These are phyloP conservation scores for Leptographium lundbergii DNA, from an alignment of 2,329 filamentous ascomycete genomes.

Conservation along the genomic window DNA sequence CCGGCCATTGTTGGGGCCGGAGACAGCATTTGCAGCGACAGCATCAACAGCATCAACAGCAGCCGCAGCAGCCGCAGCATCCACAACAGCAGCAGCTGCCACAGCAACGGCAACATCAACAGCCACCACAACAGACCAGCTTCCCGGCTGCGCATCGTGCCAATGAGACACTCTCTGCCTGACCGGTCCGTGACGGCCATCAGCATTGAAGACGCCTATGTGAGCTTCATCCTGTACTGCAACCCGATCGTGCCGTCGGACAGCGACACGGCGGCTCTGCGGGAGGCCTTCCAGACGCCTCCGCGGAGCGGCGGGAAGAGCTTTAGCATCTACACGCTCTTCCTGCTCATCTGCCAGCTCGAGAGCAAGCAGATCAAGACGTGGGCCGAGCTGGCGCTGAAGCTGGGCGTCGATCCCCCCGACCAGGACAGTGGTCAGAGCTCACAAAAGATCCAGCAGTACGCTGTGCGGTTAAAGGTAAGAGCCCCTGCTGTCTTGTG, in stretches of 20 bases:
- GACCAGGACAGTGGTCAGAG: conserved; percentile 74
- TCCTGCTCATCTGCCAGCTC: conserved; percentile 64
- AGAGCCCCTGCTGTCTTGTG: background rate
- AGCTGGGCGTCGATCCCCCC: conserved; percentile 78
- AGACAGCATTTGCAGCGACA: too few relatives aligned
- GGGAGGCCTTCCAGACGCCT: conserved; percentile 63
- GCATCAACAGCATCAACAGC: too few relatives aligned
- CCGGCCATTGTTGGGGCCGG: too few relatives aligned
- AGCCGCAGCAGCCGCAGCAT: too few relatives aligned
- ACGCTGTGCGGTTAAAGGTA: conserved; percentile 84
- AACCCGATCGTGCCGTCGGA: conserved; percentile 67
- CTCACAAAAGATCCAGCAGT: conserved; percentile 88
- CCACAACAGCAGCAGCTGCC: too few relatives aligned
- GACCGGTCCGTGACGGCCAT: conserved; percentile 52
- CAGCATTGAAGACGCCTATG: conserved; percentile 71
- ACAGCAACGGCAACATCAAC: too few relatives aligned
- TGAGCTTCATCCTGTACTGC: conserved; percentile 77
- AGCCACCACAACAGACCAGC: background rate
- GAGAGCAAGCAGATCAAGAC: conserved; percentile 80
- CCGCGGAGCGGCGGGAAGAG: conserved; percentile 80
- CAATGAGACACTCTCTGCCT: background rate
- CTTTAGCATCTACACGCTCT: conserved; percentile 68
- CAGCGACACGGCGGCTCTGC: conserved; percentile 56
- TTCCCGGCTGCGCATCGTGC: too few relatives aligned
- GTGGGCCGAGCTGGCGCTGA: conserved; percentile 78